Evolutionary conservation across 352 stramenopile genomes (phyloP).

Genomic region (Pilasporangium apinafurcum): DNA sequence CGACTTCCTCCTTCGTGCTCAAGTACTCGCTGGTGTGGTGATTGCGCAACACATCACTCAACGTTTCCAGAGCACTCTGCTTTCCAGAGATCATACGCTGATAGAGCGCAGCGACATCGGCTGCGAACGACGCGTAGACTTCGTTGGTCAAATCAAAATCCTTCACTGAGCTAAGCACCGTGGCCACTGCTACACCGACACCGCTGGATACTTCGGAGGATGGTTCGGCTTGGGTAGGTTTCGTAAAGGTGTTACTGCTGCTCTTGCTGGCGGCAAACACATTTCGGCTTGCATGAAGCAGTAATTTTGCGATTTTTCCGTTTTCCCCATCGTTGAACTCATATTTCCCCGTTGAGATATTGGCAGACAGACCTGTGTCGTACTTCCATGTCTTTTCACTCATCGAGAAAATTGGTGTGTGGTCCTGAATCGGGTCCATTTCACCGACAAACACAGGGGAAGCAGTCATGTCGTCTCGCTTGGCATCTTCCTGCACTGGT

Average conservation of each 20-base stretch:
- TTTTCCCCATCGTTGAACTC: slow-evolving; percentile 39
- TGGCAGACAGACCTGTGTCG: slow-evolving; percentile 25
- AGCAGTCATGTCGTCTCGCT: slow-evolving; percentile 5
- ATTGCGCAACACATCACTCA: too few relatives aligned
- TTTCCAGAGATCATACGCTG: slow-evolving; percentile 40
- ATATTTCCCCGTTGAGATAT: slow-evolving; percentile 40
- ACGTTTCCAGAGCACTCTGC: too few relatives aligned
- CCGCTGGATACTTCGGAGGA: slow-evolving; percentile 17
- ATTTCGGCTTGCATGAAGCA: slow-evolving; percentile 14
- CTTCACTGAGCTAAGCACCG: slow-evolving; percentile 23
- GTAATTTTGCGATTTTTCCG: slow-evolving; percentile 12
- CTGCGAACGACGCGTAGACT: slow-evolving; percentile 29
- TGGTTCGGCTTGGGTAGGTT: slow-evolving; percentile 15
- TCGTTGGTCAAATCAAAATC: slow-evolving; percentile 36
- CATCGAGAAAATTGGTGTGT: slow-evolving; percentile 14
- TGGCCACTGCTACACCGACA: slow-evolving; percentile 26
- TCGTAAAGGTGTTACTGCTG: slow-evolving; percentile 25
- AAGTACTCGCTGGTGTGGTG: slow-evolving; percentile 31
- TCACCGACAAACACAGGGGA: slow-evolving; percentile 25
- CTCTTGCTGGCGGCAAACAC: slow-evolving; percentile 26
- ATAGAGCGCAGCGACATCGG: slow-evolving; percentile 43
- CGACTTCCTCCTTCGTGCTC: slow-evolving; percentile 14
- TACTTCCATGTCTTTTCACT: slow-evolving; percentile 42
- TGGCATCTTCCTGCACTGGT: slow-evolving; percentile 20
- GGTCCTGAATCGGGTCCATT: slow-evolving; percentile 37